Base-by-base conservation (phyloP, 768 basidiomycete genomes). In the Saitozyma podzolica region DNA sequence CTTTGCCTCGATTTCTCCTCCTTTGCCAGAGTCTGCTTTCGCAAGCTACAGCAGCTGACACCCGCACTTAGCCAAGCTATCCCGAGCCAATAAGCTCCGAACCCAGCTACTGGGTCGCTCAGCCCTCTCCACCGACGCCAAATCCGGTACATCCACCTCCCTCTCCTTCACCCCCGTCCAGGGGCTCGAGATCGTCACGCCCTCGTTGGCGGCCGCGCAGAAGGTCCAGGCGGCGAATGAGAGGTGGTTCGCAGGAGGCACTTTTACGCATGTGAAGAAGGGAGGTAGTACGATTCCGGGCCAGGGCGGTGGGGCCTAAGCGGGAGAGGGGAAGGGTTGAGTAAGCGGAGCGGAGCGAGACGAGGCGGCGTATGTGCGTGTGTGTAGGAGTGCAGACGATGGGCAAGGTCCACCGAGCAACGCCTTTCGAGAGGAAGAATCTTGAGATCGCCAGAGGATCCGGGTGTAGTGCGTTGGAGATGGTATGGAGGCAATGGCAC, bases 161-260 rank as follows among this genome's bases (percentile, higher is more conserved):
- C 81, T 98, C 61, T 89, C 89, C 8, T 94, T 98, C 62, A 98
- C 95, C 6, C 95, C 95, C 13, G 90, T 93, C 6, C 95, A 98
- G 86, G 95, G 91, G 86, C 89, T 99, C 80, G 94, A 99, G 80
- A 84, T 99, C 63, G 93, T 92, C 58, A 98, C 98, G 75, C 89
- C 90, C 29, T 69, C 66, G 6, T 62, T 80, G 45, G 84, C 89
- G n/a, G 86, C 88, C 6, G 87, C 79, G 50, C 69, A 87, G 56
- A 85, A 89, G 40, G 91, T 96, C 60, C 92, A 92, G 78, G 93
- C 92, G 68, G 96, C 96, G 29, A 98, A 99, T 80, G 92, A 96
- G 58, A 85, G 89, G 37, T 99, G 96, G 96, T 99, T 99, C 79
- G 87, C 88, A 5, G 68, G 76, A n/a, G 80, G 78, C 6, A 78